Evolutionary conservation across 106 monocot species (phyloP).

Genomic region (Allium fistulosum): DNA sequence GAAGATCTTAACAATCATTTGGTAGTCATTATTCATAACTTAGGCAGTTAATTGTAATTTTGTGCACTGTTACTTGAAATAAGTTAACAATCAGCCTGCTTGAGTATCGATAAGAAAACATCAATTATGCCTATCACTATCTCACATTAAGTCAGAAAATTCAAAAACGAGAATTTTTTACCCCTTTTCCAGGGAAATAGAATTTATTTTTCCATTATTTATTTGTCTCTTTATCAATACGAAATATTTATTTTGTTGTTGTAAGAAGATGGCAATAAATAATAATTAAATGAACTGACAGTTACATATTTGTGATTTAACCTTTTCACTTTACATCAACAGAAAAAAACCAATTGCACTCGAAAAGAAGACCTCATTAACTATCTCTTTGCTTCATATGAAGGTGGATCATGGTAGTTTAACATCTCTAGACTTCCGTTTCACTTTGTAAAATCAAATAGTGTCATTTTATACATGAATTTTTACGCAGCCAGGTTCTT

Average conservation of each 20-base stretch:
- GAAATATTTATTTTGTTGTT: too few species aligned
- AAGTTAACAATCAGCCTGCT: too few species aligned
- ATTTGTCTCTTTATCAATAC: too few species aligned
- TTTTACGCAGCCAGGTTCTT: constrained; percentile 47
- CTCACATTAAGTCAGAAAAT: too few species aligned
- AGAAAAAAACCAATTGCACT: constrained; percentile 36
- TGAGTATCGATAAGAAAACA: not conserved
- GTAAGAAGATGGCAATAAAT: too few species aligned
- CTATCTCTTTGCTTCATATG: constrained; percentile 39
- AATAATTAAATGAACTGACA: not conserved
- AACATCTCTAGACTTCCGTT: not conserved
- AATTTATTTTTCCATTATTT: too few species aligned
- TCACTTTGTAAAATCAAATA: not conserved
- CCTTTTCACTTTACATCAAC: constrained; percentile 12
- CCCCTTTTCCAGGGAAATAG: too few species aligned
- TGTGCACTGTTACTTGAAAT: too few species aligned
- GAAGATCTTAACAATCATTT: too few species aligned
- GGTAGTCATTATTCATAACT: too few species aligned
- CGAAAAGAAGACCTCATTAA: constrained; percentile 46
- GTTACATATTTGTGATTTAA: not conserved
- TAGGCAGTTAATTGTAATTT: too few species aligned
- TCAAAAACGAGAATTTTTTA: too few species aligned
- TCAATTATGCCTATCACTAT: not conserved
- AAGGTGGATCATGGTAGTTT: constrained; percentile 61
- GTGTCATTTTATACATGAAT: constrained; percentile 1